Percentiles rank a stretch among this genome's conserved stretches.
These are phyloP conservation scores for Rubroboletus satanas DNA, from an alignment of 768 basidiomycete genomes.

Conservation along the genomic window DNA sequence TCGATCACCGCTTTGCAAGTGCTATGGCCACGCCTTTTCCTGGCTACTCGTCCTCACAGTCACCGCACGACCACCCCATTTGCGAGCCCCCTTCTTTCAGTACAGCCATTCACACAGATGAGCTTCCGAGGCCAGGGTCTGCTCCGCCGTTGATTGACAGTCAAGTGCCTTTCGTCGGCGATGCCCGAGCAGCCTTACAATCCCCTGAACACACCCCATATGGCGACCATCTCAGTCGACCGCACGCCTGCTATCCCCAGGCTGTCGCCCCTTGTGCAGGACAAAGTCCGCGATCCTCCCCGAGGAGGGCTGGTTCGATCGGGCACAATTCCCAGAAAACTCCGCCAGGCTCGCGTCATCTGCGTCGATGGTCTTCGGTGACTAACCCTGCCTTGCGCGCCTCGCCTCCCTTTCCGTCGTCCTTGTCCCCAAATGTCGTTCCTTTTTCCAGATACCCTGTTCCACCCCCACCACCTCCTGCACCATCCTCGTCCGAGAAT, in stretches of 20 bases:
- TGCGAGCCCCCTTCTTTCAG: constrained; percentile 24
- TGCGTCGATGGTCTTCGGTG: constrained; percentile 32
- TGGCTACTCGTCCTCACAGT: constrained; percentile 30
- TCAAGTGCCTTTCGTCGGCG: constrained; percentile 28
- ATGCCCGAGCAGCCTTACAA: constrained; percentile 22
- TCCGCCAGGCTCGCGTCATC: constrained; percentile 27
- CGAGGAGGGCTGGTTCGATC: constrained; percentile 31
- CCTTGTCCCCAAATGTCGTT: constrained; percentile 9
- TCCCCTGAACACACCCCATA: constrained; percentile 12
- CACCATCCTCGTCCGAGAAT: constrained; percentile 6
- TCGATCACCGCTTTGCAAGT: constrained; percentile 25
- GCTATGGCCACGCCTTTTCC: constrained; percentile 27
- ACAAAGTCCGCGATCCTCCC: constrained; percentile 33
- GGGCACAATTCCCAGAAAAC: constrained; percentile 29
- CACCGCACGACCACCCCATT: constrained; percentile 27
- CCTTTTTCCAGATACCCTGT: constrained; percentile 21
- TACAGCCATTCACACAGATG: constrained; percentile 23
- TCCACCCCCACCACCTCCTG: not conserved
- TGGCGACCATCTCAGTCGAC: constrained; percentile 17
- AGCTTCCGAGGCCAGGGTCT: constrained; percentile 26
- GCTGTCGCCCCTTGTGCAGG: constrained; percentile 12
- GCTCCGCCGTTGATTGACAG: constrained; percentile 29
- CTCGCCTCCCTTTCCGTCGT: constrained; percentile 17
- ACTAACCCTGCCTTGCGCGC: constrained; percentile 26
- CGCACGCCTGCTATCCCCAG: constrained; percentile 22